Percentiles rank a stretch among this genome's conserved stretches.
phyloP scores from a whole-genome alignment of 1,284 basidiomycete genomes.

The Tetrapyrgos nigripes region DNA sequence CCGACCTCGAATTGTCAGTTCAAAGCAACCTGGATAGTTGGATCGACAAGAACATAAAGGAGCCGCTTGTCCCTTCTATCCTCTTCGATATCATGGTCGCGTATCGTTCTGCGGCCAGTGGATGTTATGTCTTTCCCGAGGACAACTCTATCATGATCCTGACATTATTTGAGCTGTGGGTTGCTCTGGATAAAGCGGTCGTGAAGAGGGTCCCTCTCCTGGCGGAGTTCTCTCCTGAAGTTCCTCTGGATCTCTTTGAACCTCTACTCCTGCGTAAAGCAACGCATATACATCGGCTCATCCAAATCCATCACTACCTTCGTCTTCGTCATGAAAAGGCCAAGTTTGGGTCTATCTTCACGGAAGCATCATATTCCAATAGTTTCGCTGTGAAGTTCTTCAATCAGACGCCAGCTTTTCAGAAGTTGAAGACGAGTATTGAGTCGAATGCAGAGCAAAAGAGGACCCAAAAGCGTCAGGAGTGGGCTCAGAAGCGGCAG shows the following conservation, averaged over 20 bases:
- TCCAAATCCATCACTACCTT: constrained; percentile 35
- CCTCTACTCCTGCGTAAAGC: constrained; percentile 42
- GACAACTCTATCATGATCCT: constrained; percentile 47
- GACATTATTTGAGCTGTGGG: constrained; percentile 16
- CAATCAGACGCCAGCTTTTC: neutral
- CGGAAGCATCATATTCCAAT: neutral
- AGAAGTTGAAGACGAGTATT: neutral
- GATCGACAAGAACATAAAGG: no score
- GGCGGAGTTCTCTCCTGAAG: constrained; percentile 48
- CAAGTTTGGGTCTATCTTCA: constrained; percentile 25
- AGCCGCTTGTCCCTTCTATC: no score
- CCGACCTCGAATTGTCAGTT: constrained; percentile 42
- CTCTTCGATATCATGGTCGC: no score
- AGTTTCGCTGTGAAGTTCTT: neutral
- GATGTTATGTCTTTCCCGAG: constrained; percentile 44
- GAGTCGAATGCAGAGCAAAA: neutral
- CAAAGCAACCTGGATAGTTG: constrained; percentile 35
- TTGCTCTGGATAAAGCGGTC: constrained; percentile 43
- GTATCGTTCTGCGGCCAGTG: no score
- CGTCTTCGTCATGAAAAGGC: constrained; percentile 27
- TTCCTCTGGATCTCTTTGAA: constrained; percentile 41
- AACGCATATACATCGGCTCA: constrained; percentile 31
- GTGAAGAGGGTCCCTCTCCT: constrained; percentile 40
- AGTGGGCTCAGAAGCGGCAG: neutral
- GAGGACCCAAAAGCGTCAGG: neutral